Base-by-base conservation (phyloP, 345 rosid genomes). In the Anastatica hierochuntica region DNA sequence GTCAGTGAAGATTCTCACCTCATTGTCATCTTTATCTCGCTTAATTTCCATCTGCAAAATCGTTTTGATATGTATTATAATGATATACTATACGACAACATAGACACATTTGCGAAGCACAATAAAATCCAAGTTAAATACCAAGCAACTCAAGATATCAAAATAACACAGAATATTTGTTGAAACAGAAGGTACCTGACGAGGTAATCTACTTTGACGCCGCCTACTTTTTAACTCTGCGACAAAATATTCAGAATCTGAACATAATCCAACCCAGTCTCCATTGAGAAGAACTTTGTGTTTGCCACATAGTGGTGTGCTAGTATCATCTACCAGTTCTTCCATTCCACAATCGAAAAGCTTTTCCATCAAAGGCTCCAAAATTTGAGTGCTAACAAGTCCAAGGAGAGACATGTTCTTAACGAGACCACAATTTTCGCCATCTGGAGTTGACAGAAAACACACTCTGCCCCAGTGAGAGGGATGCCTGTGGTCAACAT, bases 391-490 rank as follows among this genome's bases (percentile, higher is more conserved):
- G 56, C 83, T 88, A 14, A 88, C 81, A 49, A 90, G 80, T 49
- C 95, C 98, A 18, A 94, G 89, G 53, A 60, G 72, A 40, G 90
- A 77, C 64, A 90, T 60, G 52, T 87, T 90, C 72, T 90, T 90
- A 30, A 90, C 96, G 41, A 90, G 98, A 36, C 98, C 98, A 68
- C 98, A 90, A 53, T 90, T 88, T 76, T 90, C 96, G 44, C 95
- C 98, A 72, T 87, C 96, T 6, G 98, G 90, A 14, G 96, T 90
- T 10, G 98, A 87, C 40, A 87, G 74, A 71, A 87, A 83, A 77
- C 98, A 88, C 53, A 83, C 81, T 71, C 80, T 84, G 50, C 98
- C 98, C 96, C 98, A 84, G 50, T 90, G 98, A 58, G 98, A 87
- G 51, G 98, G 98, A 66, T 84, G 95, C 61, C 98, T 84, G 53